Base-by-base conservation (phyloP, 176 grass and related monocot genomes). In the Rhipidocladum racemiflorum region DNA sequence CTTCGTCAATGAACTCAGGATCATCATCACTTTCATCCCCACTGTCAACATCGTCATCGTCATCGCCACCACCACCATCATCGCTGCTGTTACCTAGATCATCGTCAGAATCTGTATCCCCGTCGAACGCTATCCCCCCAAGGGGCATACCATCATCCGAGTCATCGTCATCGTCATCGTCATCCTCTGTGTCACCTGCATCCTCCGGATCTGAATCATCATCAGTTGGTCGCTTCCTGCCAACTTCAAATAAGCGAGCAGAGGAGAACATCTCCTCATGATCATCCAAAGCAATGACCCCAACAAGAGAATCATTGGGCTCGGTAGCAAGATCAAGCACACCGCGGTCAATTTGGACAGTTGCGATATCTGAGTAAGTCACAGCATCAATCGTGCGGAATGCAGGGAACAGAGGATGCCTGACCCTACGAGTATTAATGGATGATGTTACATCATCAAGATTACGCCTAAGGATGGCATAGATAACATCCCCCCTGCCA, bases 201-300 rank as follows among this genome's bases (percentile, higher is more conserved):
- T 99, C 96, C 43, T 99, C 96, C 1, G 96, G 96, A 63, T 99
- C 96, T 16, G 96, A 99, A 62, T 99, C 96, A 30, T 99, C 96
- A 74, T 99, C 96, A 0, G 92, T 92, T 11, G 93, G 85, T 16
- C 96, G 89, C 53, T 91, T 90, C 73, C 96, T 92, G 35, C 96
- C 96, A 20, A 99, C 90, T 67, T 99, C 92, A 3, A 93, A 99
- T n/a, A 99, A 50, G 38, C 96, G 86, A 59, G 91, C 86, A 35
- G 92, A 91, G 34, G 96, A 91, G 62, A 90, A 93, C 89, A 99
- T 86, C 82, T 95, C 92, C 9, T 99, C 89, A n/a, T 93, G 90
- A 27, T 99, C 89, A 42, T 99, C 92, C 96, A 99, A 93, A 2
- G 92, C 90, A 64, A 99, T 77, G 5, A 95, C 89, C 15, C 96